A percentile compares a stretch with the other conserved stretches of the same genome.
Conservation (phyloP, 2,329 filamentous ascomycete genomes). For the Fusarium staphyleae region DNA sequence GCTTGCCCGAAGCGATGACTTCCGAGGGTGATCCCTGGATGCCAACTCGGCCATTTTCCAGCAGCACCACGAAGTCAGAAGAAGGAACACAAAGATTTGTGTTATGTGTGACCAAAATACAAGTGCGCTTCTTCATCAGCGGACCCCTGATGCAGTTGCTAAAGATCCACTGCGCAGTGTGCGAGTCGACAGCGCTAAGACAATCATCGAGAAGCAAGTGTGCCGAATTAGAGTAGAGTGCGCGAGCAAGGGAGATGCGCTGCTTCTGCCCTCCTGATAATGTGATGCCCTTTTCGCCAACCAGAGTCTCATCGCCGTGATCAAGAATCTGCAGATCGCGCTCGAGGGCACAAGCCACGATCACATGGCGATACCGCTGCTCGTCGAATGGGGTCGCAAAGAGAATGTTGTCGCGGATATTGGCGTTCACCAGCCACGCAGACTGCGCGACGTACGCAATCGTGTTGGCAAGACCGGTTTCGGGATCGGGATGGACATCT, state of each 20-base stretch:
- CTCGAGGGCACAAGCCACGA: slow-evolving; percentile 89
- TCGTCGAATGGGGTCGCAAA: slow-evolving; percentile 85
- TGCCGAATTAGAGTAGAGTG: slow-evolving; percentile 92
- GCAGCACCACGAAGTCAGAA: slow-evolving; percentile 79
- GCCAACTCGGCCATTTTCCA: slow-evolving; percentile 84
- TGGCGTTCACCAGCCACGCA: slow-evolving; percentile 95
- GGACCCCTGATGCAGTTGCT: slow-evolving; percentile 89
- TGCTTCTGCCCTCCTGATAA: slow-evolving; percentile 98
- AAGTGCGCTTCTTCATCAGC: slow-evolving; percentile 87
- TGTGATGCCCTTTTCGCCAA: slow-evolving; percentile 97
- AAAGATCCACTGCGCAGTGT: slow-evolving; percentile 98
- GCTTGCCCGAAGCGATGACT: slow-evolving; percentile 83
- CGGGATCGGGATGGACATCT: slow-evolving; percentile 80
- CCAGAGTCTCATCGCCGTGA: slow-evolving; percentile 88
- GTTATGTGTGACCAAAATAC: slow-evolving; percentile 96
- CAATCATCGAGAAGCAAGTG: slow-evolving; percentile 95
- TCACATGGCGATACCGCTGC: slow-evolving; percentile 83
- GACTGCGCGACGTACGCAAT: slow-evolving; percentile 97
- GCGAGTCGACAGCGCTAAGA: slow-evolving; percentile 93
- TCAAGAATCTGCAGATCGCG: slow-evolving; percentile 92
- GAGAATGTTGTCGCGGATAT: slow-evolving; percentile 93
- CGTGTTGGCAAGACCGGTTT: slow-evolving; percentile 87
- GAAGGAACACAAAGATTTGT: slow-evolving; percentile 84
- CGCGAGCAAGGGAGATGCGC: slow-evolving; percentile 93
- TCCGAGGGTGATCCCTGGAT: slow-evolving; percentile 79